These are phyloP conservation scores for Diaporthe citriasiana DNA, from an alignment of 2,329 filamentous ascomycete species.

Conservation along the genomic window DNA sequence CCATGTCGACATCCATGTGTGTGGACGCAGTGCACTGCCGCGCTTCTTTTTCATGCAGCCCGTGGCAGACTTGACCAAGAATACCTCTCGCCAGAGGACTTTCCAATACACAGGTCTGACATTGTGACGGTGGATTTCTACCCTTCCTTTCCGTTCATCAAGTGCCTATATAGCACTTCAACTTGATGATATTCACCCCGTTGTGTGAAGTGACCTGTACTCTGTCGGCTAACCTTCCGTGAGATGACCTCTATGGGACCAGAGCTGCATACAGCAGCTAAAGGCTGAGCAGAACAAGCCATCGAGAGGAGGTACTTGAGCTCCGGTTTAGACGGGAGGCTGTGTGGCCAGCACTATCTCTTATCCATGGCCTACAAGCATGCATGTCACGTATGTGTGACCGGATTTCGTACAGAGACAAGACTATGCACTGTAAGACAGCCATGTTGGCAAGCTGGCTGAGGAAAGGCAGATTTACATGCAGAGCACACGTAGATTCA, in stretches of 20 bases:
- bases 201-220: too few relatives aligned
- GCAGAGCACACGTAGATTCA: neutral
- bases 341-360: too few relatives aligned
- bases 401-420: too few relatives aligned
- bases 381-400: too few relatives aligned
- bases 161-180: neutral
- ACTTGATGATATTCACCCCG: neutral
- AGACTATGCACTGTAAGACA: too few relatives aligned
- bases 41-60: neutral
- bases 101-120: neutral
- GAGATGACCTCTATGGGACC: too few relatives aligned
- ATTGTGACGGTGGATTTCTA: neutral
- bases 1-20: neutral
- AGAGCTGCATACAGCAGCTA: neutral
- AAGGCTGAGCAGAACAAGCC: neutral
- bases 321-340: neutral
- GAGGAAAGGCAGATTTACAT: neutral
- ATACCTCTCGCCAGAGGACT: neutral
- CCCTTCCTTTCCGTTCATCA: neutral
- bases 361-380: too few relatives aligned
- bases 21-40: neutral
- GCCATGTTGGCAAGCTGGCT: too few relatives aligned
- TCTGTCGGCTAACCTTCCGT: too few relatives aligned
- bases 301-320: neutral
- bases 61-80: neutral